phyloP scores from a whole-genome alignment of 2,329 filamentous ascomycete genomes.

The Orbilia blumenaviensis region DNA sequence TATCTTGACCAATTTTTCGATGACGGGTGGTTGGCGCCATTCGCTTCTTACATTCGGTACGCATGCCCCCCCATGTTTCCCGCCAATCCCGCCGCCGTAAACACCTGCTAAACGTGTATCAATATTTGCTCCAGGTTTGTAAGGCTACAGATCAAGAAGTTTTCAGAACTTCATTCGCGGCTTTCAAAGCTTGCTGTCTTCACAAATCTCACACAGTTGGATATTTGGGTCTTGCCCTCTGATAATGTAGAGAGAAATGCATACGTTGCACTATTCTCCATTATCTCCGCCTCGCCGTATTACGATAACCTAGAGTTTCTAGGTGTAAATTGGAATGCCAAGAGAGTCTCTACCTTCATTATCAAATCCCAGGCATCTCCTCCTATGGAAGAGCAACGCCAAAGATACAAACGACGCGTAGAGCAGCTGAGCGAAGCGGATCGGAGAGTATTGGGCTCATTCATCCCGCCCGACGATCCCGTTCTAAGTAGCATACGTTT shows the following conservation, averaged over 20 bases:
- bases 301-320: not conserved
- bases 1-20: not conserved
- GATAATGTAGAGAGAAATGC: not conserved
- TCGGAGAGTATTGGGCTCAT: not conserved
- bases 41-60: not conserved
- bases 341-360: not conserved
- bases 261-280: not conserved
- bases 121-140: not conserved
- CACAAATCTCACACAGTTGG: not conserved
- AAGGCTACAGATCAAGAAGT: not conserved
- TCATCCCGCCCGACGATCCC: not conserved
- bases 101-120: too few species aligned
- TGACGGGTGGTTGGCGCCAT: not conserved
- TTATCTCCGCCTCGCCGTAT: not conserved
- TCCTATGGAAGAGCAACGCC: not conserved
- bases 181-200: not conserved
- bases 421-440: not conserved
- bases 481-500: not conserved
- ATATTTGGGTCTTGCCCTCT: not conserved
- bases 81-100: too few species aligned
- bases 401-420: not conserved
- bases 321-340: not conserved
- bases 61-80: not conserved
- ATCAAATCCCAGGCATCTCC: not conserved
- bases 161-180: not conserved